Percentiles rank a stretch among this genome's conserved stretches.
Conservation (phyloP, 2,329 filamentous ascomycete species). For the Aspergillus brunneoviolaceus region DNA sequence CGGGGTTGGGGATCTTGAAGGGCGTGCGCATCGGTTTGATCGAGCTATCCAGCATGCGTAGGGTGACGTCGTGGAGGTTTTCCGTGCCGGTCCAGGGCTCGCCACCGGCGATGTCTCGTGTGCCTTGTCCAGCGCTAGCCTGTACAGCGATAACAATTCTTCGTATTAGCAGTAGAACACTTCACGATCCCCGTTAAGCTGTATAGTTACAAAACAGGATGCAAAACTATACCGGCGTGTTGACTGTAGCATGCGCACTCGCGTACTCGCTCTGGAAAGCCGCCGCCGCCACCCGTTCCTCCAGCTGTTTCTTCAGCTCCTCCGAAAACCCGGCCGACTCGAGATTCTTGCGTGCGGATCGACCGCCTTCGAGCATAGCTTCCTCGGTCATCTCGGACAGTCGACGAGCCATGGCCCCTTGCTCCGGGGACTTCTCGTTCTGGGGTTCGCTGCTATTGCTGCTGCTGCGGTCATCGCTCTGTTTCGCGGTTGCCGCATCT, state of each 20-base stretch:
- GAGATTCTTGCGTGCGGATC: conserved; percentile 57
- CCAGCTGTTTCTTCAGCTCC: conserved; percentile 57
- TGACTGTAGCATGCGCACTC: conserved; percentile 53
- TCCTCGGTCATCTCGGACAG: conserved; percentile 62
- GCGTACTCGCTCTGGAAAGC: conserved; percentile 56
- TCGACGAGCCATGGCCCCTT: conserved; percentile 59
- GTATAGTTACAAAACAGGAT: background rate
- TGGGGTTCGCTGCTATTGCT: conserved; percentile 2
- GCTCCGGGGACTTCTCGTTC: conserved; percentile 32
- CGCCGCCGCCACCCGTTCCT: conserved; percentile 59
- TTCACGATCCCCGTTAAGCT: background rate
- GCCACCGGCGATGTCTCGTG: conserved; percentile 65
- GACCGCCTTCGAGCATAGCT: conserved; percentile 55
- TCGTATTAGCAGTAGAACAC: conserved; percentile 5
- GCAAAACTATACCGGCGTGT: conserved; percentile 48
- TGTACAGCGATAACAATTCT: conserved; percentile 15
- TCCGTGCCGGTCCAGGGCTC: conserved; percentile 79
- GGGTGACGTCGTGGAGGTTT: conserved; percentile 67
- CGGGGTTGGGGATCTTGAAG: conserved; percentile 42
- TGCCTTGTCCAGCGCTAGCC: conserved; percentile 65
- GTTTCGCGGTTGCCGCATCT: conserved; percentile 17
- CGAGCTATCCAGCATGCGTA: conserved; percentile 73
- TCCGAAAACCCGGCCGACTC: conserved; percentile 63
- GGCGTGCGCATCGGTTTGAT: conserved; percentile 56
- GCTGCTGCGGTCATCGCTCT: conserved; percentile 11